Percentiles rank a stretch among this genome's conserved stretches.
phyloP scores from a whole-genome alignment of 2,329 filamentous ascomycete species.

The Chaetomiaceae sp. region DNA sequence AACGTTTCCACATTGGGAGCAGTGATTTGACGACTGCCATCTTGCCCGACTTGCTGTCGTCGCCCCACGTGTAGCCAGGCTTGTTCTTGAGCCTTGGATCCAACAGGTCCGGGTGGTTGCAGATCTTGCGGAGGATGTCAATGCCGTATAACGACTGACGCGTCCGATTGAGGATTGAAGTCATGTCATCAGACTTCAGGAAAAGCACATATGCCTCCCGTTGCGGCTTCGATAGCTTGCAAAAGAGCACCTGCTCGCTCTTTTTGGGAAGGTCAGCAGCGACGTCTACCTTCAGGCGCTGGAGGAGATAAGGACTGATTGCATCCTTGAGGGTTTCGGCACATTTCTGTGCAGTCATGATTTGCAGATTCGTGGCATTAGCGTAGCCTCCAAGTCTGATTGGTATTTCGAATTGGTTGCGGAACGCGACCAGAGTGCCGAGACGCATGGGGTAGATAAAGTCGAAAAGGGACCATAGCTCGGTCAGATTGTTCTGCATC shows the following conservation, averaged over 20 bases:
- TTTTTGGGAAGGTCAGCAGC: conserved; percentile 92
- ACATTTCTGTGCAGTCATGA: conserved; percentile 90
- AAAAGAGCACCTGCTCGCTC: conserved; percentile 93
- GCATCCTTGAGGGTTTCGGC: conserved; percentile 91
- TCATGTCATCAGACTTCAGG: conserved; percentile 77
- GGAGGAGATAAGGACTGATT: conserved; percentile 87
- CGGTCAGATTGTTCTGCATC: conserved; percentile 93
- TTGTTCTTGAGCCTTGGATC: conserved; percentile 57
- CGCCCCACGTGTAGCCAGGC: conserved; percentile 71
- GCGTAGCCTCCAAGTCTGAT: conserved; percentile 92
- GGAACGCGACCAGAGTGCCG: conserved; percentile 85
- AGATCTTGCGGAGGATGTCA: conserved; percentile 90
- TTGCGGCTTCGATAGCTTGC: conserved; percentile 79
- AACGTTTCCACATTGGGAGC: conserved; percentile 80
- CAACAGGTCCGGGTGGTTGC: conserved; percentile 89
- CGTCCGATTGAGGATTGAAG: conserved; percentile 69
- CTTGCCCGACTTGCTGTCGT: conserved; percentile 77
- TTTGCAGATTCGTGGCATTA: conserved; percentile 88
- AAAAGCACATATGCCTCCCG: conserved; percentile 77
- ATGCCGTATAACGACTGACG: conserved; percentile 84
- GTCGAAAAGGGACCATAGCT: conserved; percentile 96
- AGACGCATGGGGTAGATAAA: conserved; percentile 96
- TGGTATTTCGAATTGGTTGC: conserved; percentile 86
- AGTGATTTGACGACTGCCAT: conserved; percentile 91
- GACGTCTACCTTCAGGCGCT: conserved; percentile 89